phyloP scores from a whole-genome alignment of 2,329 filamentous ascomycete species.

The Achaetomium macrosporum region DNA sequence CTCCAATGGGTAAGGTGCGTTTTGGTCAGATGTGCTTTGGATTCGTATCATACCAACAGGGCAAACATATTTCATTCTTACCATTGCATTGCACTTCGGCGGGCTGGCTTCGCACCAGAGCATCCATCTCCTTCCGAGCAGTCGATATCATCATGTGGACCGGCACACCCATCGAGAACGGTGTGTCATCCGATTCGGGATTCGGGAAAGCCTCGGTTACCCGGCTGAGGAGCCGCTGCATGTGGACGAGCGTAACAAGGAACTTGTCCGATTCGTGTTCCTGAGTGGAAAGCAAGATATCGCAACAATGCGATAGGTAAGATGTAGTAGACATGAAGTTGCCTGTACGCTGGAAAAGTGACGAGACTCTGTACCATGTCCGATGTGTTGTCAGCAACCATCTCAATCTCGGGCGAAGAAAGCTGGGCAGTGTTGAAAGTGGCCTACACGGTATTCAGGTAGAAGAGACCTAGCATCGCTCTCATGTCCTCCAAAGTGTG shows the following conservation, averaged over 20 bases:
- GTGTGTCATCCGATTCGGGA: neutral
- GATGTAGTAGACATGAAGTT: neutral
- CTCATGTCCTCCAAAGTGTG: neutral
- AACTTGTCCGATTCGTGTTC: neutral
- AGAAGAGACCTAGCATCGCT: neutral
- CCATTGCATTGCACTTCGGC: neutral
- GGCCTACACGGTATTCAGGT: neutral
- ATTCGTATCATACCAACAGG: neutral
- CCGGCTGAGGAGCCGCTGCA: neutral
- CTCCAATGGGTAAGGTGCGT: neutral
- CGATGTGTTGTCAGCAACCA: neutral
- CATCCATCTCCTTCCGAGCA: neutral
- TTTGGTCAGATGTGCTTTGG: neutral
- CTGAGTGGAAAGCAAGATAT: neutral
- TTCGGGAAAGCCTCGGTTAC: neutral
- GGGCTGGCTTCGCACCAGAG: neutral
- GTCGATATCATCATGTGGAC: neutral
- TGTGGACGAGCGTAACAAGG: neutral
- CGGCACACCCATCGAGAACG: neutral
- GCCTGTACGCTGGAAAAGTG: neutral
- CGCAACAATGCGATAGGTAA: neutral
- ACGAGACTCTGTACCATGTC: neutral
- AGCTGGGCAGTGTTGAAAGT: neutral
- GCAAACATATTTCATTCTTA: neutral
- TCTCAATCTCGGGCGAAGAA: neutral